phyloP scores from a whole-genome alignment of 306 rosid species.

The Trifolium subterraneum region DNA sequence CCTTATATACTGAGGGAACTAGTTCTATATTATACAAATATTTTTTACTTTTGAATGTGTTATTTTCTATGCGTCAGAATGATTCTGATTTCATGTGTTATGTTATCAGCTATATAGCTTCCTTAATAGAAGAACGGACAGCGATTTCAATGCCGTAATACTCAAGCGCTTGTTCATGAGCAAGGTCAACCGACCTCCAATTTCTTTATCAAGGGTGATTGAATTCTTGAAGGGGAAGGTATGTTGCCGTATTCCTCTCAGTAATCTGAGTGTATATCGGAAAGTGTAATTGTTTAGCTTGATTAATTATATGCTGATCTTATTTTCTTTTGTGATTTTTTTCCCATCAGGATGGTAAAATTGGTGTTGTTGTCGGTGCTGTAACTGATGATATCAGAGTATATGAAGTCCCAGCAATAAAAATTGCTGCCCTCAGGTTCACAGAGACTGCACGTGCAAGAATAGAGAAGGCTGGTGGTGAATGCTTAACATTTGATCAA shows the following conservation, averaged over 20 bases:
- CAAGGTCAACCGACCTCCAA: conserved; percentile 76
- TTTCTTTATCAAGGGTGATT: conserved; percentile 71
- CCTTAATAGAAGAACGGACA: conserved; percentile 73
- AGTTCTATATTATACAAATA: not conserved
- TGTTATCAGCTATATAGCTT: conserved; percentile 71
- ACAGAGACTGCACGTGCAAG: conserved; percentile 87
- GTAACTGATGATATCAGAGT: conserved; percentile 74
- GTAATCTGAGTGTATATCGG: not conserved
- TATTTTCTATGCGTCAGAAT: too few species aligned
- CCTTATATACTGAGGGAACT: conserved; percentile 65
- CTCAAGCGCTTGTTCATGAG: conserved; percentile 86
- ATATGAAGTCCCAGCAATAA: conserved; percentile 72
- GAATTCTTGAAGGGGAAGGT: conserved; percentile 67
- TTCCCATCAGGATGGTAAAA: conserved; percentile 54
- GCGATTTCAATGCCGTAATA: conserved; percentile 71
- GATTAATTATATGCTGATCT: not conserved
- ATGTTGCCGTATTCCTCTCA: not conserved
- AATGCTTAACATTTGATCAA: conserved; percentile 83
- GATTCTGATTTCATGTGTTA: conserved; percentile 36
- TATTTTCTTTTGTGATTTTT: conserved; percentile 13
- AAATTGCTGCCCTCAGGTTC: conserved; percentile 70
- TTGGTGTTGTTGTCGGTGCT: conserved; percentile 71
- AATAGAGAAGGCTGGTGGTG: conserved; percentile 81
- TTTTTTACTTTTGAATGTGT: not conserved
- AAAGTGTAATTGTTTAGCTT: not conserved